Evolutionary conservation across 2,329 filamentous ascomycete genomes (phyloP).

Genomic region (Xylaria sp.): DNA sequence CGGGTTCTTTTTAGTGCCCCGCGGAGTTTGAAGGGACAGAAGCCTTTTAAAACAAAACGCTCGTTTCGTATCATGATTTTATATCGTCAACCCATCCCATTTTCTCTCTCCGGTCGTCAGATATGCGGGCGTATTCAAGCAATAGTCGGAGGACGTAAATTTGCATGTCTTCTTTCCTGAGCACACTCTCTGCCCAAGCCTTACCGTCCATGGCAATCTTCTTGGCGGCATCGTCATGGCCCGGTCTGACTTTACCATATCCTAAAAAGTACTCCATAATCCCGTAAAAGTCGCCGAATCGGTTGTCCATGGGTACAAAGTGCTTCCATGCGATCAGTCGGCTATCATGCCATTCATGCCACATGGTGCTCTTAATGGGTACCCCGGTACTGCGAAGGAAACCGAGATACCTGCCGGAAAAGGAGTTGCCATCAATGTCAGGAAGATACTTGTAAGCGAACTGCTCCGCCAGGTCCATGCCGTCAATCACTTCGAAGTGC

Average conservation of each 20-base stretch:
- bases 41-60: conserved; percentile 4
- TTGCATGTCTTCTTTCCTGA: conserved; percentile 78
- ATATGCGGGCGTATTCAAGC: conserved; percentile 70
- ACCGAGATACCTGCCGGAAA: conserved; percentile 74
- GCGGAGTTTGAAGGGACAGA: conserved; percentile 10
- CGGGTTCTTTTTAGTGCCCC: conserved; percentile 11
- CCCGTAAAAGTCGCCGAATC: conserved; percentile 76
- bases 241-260: conserved; percentile 56
- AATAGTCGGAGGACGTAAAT: conserved; percentile 75
- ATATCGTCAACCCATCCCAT: conserved; percentile 69
- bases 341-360: conserved; percentile 83
- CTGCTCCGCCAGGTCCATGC: conserved; percentile 62
- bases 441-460: conserved; percentile 75
- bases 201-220: conserved; percentile 74
- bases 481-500: conserved; percentile 56
- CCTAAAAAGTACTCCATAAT: conserved; percentile 81
- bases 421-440: conserved; percentile 81
- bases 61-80: conserved; percentile 43
- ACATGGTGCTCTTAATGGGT: conserved; percentile 82
- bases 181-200: conserved; percentile 74
- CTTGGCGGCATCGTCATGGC: conserved; percentile 68
- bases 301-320: conserved; percentile 82
- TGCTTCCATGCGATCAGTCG: conserved; percentile 81
- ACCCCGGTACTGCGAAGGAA: conserved; percentile 77
- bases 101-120: conserved; percentile 61